phyloP scores from a whole-genome alignment of 2,329 filamentous ascomycete species.

The Nigrospora oryzae region DNA sequence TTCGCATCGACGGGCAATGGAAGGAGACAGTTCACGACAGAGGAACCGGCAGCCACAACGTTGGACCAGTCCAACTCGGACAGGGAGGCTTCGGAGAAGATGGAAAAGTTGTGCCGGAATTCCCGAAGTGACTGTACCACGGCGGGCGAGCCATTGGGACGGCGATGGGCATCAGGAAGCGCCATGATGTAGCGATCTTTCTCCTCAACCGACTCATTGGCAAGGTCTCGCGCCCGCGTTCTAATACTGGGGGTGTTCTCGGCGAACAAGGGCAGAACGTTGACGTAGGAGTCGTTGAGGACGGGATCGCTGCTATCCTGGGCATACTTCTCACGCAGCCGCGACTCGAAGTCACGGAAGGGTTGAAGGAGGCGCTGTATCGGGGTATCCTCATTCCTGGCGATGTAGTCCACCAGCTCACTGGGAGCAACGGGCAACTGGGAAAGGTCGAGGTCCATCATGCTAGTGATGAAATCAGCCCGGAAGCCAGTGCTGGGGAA shows the following conservation, averaged over 20 bases:
- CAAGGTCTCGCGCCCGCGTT: constrained; percentile 52
- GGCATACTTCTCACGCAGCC: constrained; percentile 59
- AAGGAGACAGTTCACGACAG: constrained; percentile 70
- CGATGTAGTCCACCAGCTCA: constrained; percentile 44
- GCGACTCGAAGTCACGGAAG: constrained; percentile 59
- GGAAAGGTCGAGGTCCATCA: constrained; percentile 30
- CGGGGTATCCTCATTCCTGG: constrained; percentile 40
- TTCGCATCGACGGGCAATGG: constrained; percentile 58
- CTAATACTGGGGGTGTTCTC: constrained; percentile 47
- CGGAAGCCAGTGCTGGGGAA: no score
- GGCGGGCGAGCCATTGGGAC: constrained; percentile 54
- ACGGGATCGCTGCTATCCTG: constrained; percentile 54
- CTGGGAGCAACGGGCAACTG: constrained; percentile 35
- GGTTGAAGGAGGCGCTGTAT: constrained; percentile 54
- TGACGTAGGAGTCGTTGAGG: constrained; percentile 49
- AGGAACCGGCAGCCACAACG: constrained; percentile 72
- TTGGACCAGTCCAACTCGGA: constrained; percentile 74
- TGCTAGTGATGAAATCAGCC: constrained; percentile 7
- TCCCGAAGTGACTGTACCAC: constrained; percentile 59
- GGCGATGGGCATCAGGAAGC: constrained; percentile 53
- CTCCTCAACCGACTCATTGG: constrained; percentile 48
- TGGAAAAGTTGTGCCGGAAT: constrained; percentile 69
- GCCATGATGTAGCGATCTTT: constrained; percentile 63
- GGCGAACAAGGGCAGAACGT: constrained; percentile 59
- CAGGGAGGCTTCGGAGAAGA: constrained; percentile 75